Base-by-base conservation (phyloP, 257 asterid genomes). In the Schizonepeta tenuifolia region DNA sequence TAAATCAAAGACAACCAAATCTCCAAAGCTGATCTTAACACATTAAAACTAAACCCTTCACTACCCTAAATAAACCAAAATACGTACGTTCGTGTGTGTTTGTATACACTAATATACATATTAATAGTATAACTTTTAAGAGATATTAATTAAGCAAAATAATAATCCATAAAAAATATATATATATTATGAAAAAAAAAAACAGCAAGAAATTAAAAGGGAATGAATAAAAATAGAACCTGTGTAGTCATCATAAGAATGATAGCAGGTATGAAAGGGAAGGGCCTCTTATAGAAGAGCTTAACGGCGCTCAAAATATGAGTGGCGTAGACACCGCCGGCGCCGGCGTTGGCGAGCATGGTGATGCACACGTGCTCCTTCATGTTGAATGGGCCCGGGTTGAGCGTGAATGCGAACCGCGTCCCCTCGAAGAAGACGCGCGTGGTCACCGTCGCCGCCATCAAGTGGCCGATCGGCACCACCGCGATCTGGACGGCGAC, bases 301-400 rank as follows among this genome's bases (percentile, higher is more conserved):
- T 79, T 84, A 21, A 84, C 86, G 13, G 85, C 57, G 76, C 85
- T 82, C 75, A 84, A 13, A 4, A 87, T 73, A 65, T 84, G 92
- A 0, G 86, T 82, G 6, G 92, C 89, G 24, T 86, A 86, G 58
- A 83, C 86, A 4, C 38, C 15, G 24, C 86, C 86, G 10, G 89
- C 83, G 6, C 89, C 89, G 12, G 89, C 73, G 77, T 80, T 82
- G 4, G 89, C 91, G 14, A 84, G 59, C 17, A 86, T 84, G 6
- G 89, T 80, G 14, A 86, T 86, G 82, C 80, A 9, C 9, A 86
- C 89, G 44, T 86, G 91, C 70, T 86, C 91, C 13, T 84, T 84
- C 4, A 82, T 36, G 44, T 79, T 86, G 24, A 86, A 86, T 4
- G 87, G 86, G 9, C 89, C 89, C 1, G 89, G 86, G 61, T 86